A percentile compares a stretch with the other conserved stretches of the same genome.
Conservation (phyloP, 345 rosid genomes). For the Streptanthus diversifolius region DNA sequence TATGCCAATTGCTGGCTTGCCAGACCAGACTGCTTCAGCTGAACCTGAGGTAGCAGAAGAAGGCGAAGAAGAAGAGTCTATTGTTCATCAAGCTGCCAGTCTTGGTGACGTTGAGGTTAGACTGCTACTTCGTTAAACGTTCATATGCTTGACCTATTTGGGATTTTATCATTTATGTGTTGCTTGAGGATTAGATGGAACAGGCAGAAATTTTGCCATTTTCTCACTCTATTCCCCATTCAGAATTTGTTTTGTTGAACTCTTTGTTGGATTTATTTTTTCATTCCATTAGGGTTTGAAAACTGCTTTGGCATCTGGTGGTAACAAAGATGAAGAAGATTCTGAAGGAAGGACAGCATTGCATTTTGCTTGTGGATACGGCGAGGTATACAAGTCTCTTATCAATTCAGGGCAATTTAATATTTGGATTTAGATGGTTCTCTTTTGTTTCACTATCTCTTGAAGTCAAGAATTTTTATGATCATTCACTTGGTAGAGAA, state of each 20-base stretch:
- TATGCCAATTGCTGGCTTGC: constrained; percentile 52
- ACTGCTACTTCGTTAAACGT: background rate
- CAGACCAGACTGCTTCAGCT: constrained; percentile 60
- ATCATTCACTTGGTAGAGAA: constrained; percentile 5
- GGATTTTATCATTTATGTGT: background rate
- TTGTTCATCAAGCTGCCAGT: constrained; percentile 90
- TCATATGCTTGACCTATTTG: background rate
- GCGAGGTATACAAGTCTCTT: constrained; percentile 63
- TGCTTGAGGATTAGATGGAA: background rate
- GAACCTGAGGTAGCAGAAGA: constrained; percentile 69
- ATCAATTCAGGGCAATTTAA: background rate
- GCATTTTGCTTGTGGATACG: constrained; percentile 98
- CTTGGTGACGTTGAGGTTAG: constrained; percentile 91
- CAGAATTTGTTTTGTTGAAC: background rate
- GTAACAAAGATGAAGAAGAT: constrained; percentile 93
- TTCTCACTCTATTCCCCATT: background rate
- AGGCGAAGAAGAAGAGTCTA: constrained; percentile 80
- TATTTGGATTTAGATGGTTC: background rate
- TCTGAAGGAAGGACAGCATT: constrained; percentile 97
- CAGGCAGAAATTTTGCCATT: background rate
- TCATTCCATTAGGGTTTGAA: constrained; percentile 64
- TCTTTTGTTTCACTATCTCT: background rate
- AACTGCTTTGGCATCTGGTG: constrained; percentile 76
- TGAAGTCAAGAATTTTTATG: constrained; percentile 23
- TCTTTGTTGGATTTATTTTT: background rate